Evolutionary conservation across 257 asterid species (phyloP), one percentile per base, ranked within the genome.

Genomic region (Mitragyna speciosa): DNA sequence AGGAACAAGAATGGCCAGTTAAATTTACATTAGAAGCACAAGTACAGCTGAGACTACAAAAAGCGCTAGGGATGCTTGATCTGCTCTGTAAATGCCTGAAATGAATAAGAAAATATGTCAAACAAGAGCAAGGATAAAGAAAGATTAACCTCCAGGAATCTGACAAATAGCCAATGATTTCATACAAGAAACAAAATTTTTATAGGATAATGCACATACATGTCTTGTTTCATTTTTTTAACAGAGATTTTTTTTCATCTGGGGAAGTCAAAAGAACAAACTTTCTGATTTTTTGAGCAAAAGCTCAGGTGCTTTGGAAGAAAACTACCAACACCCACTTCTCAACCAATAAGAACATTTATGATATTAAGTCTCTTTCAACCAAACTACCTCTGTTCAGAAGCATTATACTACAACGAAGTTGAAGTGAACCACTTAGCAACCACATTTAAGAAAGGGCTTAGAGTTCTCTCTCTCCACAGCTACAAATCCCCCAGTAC

Each of bases 41-140:
- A 65, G 59, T 30, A 74, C 28, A 0, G 28, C 61, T 41, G 76
- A 33, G 8, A 28, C 71, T 26, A 66, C 65, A 28, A 66, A 66
- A 66, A 74, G n/a, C 14, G 17, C 64, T 11, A 66, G n/a, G 24
- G 64, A 51, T 47, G 26, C 75, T 66, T 7, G 75, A 10, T 71
- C 58, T 15, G 66, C 36, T 41, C 71, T 48, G 70, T 39, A 76
- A 41, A 67, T 74, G 45, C 83, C 83, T 80, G 79, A 31, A 76
- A 14, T 74, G 41, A 43, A 73, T 24, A 73, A 20, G 33, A 30
- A 12, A 65, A 43, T 41, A 52, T 43, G 54, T 65, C 75, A 80
- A 73, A 10, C 14, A 41, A 58, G 54, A 49, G 45, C 16, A 59
- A 72, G 59, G 19, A 47, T 58, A 61, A 51, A 58, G 47, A 30